Percentiles rank a stretch among this genome's conserved stretches.
These are phyloP conservation scores for Gypsophila paniculata DNA, from an alignment of 179 eudicot genomes.

Conservation along the genomic window DNA sequence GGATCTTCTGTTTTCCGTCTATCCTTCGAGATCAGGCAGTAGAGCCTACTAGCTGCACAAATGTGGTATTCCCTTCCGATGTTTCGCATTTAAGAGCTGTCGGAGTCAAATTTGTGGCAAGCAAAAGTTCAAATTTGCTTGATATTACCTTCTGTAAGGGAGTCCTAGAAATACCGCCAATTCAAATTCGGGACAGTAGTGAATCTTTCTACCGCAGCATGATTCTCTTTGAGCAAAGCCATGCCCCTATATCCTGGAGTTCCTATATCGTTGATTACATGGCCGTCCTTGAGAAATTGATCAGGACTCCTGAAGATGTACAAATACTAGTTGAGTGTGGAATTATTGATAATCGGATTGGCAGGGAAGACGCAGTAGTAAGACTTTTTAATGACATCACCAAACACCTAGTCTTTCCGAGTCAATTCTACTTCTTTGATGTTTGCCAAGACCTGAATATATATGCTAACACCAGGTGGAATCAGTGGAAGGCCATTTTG, in stretches of 20 bases:
- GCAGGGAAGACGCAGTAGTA: conserved; percentile 19
- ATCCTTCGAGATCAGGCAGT: not conserved
- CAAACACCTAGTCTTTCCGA: conserved; percentile 21
- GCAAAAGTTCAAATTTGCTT: not conserved
- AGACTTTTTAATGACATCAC: conserved; percentile 23
- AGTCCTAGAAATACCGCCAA: conserved; percentile 15
- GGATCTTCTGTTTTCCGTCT: not conserved
- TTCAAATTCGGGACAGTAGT: conserved; percentile 16
- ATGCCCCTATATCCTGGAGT: not conserved
- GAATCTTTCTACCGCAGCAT: conserved; percentile 22
- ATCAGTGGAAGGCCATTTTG: conserved; percentile 20
- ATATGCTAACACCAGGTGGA: too few species aligned
- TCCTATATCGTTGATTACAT: conserved; percentile 24
- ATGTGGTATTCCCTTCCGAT: not conserved
- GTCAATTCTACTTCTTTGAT: too few species aligned
- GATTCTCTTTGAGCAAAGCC: conserved; percentile 23
- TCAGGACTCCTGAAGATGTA: conserved; percentile 26
- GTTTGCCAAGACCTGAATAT: too few species aligned
- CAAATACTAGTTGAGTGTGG: conserved; percentile 12
- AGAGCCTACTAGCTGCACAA: not conserved
- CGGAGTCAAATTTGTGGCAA: conserved; percentile 20
- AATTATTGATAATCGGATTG: conserved; percentile 24
- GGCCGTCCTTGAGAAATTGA: conserved; percentile 24
- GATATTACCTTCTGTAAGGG: conserved; percentile 24
- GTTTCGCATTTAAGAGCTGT: conserved; percentile 15